Evolutionary conservation across 257 asterid genomes (phyloP).

Genomic region (Nicotiana noctiflora): DNA sequence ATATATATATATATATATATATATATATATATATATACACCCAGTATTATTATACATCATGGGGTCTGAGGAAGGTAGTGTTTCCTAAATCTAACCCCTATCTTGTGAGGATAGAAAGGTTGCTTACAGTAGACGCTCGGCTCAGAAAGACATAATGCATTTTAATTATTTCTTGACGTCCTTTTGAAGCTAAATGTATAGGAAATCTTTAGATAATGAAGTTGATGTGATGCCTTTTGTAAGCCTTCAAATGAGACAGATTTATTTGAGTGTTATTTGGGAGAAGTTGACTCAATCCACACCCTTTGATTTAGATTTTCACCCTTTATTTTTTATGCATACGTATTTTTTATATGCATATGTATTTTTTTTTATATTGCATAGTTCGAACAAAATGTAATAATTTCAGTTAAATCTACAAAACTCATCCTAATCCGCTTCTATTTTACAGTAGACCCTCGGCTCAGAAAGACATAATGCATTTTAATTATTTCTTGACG

Average conservation of each 20-base stretch:
- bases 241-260: not conserved
- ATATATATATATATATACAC: no score
- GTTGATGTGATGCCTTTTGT: not conserved
- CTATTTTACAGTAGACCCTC: no score
- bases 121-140: no score
- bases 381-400: not conserved
- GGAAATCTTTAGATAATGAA: not conserved
- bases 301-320: not conserved
- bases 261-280: not conserved
- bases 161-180: not conserved
- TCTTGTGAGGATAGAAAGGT: no score
- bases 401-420: not conserved
- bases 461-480: not conserved
- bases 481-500: not conserved
- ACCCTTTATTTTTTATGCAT: no score
- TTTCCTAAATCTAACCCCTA: no score
- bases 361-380: not conserved
- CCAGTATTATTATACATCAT: no score
- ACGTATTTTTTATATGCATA: no score
- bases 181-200: not conserved
- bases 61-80: no score
- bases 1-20: no score
- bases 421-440: rapidly evolving
- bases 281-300: not conserved
- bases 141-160: not conserved